Evolutionary conservation across 2,329 filamentous ascomycete genomes (phyloP).

Genomic region (Aspergillus tanneri): DNA sequence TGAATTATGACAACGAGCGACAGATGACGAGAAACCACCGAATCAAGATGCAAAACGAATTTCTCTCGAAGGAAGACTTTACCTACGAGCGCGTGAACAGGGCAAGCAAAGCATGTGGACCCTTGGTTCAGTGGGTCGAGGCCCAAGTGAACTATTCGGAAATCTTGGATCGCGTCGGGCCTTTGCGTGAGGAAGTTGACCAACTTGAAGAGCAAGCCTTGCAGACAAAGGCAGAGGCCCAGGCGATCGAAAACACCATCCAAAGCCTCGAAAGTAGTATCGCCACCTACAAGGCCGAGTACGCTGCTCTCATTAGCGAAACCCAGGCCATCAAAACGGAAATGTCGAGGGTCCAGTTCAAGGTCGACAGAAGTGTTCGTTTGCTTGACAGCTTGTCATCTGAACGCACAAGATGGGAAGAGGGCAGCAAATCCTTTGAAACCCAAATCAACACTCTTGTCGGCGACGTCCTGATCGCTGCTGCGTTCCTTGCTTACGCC

Average conservation of each 20-base stretch:
- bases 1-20: conserved; percentile 92
- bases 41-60: conserved; percentile 88
- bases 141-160: conserved; percentile 98
- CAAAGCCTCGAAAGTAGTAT: conserved; percentile 83
- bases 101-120: conserved; percentile 94
- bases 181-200: conserved; percentile 83
- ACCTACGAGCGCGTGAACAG: conserved; percentile 95
- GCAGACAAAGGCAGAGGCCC: conserved; percentile 89
- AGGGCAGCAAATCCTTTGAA: conserved; percentile 96
- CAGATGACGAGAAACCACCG: conserved; percentile 86
- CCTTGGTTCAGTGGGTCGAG: conserved; percentile 93
- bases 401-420: conserved; percentile 90
- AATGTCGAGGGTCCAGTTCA: conserved; percentile 95
- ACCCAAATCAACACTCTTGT: conserved; percentile 96
- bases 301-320: conserved; percentile 92
- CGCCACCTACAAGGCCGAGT: conserved; percentile 91
- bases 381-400: conserved; percentile 93
- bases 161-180: conserved; percentile 90
- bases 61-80: conserved; percentile 88
- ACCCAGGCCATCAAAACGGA: conserved; percentile 96
- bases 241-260: conserved; percentile 87
- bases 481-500: conserved; percentile 93
- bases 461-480: conserved; percentile 92
- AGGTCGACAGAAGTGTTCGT: conserved; percentile 93
- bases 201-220: conserved; percentile 84